Base-by-base conservation (phyloP, 2,329 filamentous ascomycete species). In the Fusarium incarnatum region DNA sequence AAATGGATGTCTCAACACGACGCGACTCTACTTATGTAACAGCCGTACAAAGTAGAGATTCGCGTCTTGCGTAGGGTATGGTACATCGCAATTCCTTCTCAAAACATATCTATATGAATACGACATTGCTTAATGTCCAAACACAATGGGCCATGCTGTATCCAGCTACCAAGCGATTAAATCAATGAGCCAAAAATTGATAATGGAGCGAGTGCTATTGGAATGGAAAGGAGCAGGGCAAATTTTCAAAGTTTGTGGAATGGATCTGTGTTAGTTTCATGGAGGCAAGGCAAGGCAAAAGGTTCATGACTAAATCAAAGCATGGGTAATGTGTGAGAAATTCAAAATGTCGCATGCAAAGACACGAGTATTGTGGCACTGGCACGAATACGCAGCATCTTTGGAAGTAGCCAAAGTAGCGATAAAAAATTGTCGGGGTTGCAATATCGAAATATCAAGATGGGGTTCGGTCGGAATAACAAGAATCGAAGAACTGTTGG, bases 351-450 rank as follows among this genome's bases (percentile, higher is more conserved):
- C 20, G 23, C 11, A n/a, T 22, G n/a, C 2, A 5, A 45, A 41
- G 20, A 61, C 37, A 46, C 44, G 32, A 54, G 48, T 50, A 52
- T 57, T n/a, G 34, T 44, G 34, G 60, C 66, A 68, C 60, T 69
- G 47, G 55, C 55, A 25, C 44, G 55, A 46, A 37, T 44, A 54
- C 50, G 53, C 15, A 30, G 22, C 27, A 27, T 10, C 6, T 5
- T 45, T 32, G 9, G 3, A 30, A 18, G 34, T 18, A 37, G 34
- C 34, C 34, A 37, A 37, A 37, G 34, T n/a, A 37, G 18, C 34
- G 18, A 37, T n/a, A 12, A 37, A 34, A 37, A n/a, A 7, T 37
- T 37, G 34, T n/a, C 34, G 18, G 18, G 18, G 11, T 37, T 10
- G 12, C 49, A 13, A 34, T n/a, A 15, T 18, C n/a, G 13, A 25